These are phyloP conservation scores for Oxyria digyna DNA, from an alignment of 148 eudicot species.

Conservation along the genomic window DNA sequence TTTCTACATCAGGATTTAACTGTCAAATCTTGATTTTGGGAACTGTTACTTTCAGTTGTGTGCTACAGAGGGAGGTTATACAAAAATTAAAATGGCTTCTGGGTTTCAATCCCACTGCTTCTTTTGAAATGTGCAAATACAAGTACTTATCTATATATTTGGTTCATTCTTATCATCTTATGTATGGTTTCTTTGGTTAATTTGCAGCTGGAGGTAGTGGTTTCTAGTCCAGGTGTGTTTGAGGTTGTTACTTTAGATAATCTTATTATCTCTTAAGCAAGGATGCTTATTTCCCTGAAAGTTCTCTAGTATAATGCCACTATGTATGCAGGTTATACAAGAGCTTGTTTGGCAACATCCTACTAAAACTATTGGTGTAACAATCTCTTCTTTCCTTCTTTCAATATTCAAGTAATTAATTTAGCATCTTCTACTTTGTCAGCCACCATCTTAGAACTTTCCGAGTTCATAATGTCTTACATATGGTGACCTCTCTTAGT, in stretches of 20 bases:
- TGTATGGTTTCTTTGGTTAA: not conserved
- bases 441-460: not conserved
- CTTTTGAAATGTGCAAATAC: too few species aligned
- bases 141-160: not conserved
- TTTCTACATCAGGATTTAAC: not conserved
- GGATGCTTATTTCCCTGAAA: not conserved
- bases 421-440: not conserved
- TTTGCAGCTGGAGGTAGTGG: conserved; percentile 66
- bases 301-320: not conserved
- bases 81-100: not conserved
- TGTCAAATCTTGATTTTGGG: not conserved
- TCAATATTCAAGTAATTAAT: not conserved
- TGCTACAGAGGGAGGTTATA: not conserved
- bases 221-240: conserved; percentile 73
- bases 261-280: not conserved
- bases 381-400: not conserved
- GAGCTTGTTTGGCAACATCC: conserved; percentile 49
- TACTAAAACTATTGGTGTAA: conserved; percentile 47
- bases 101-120: too few species aligned
- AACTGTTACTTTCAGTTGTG: too few species aligned
- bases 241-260: conserved; percentile 33
- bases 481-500: not conserved
- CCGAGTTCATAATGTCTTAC: not conserved
- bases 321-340: conserved; percentile 35
- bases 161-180: too few species aligned